phyloP scores from a whole-genome alignment of 345 rosid species.

The Lepidium africanum region DNA sequence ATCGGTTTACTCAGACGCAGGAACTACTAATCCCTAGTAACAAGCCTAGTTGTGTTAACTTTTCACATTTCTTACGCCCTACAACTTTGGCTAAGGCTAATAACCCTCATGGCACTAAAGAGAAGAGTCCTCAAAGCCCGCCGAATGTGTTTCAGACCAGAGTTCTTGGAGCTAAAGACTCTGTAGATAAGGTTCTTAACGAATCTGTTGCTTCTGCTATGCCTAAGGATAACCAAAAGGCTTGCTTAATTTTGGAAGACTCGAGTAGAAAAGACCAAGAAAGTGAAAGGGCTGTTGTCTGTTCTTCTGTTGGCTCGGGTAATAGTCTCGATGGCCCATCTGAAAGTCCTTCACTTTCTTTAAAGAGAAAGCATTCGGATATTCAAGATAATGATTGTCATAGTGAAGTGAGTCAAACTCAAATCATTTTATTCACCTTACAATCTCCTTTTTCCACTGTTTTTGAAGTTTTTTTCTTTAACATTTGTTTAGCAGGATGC shows the following conservation, averaged over 20 bases:
- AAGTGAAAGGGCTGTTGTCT: conserved; percentile 50
- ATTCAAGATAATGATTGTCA: conserved; percentile 55
- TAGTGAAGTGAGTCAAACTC: conserved; percentile 52
- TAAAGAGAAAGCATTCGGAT: conserved; percentile 57
- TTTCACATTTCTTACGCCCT: conserved; percentile 61
- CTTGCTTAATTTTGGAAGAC: conserved; percentile 26
- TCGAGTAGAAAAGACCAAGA: conserved; percentile 34
- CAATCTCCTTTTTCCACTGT: background rate
- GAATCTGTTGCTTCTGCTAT: conserved; percentile 28
- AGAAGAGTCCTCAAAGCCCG: conserved; percentile 27
- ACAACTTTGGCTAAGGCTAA: conserved; percentile 40
- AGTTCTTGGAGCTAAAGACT: conserved; percentile 29
- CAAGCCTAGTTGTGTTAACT: conserved; percentile 42
- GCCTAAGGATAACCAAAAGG: conserved; percentile 33
- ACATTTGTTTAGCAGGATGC: conserved; percentile 41
- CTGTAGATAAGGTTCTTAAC: conserved; percentile 28
- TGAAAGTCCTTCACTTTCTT: conserved; percentile 40
- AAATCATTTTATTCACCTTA: background rate
- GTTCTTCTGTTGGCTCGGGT: conserved; percentile 82
- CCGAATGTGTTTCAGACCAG: conserved; percentile 27
- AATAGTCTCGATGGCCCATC: conserved; percentile 51
- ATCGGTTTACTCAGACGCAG: conserved; percentile 34
- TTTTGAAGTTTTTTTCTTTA: background rate
- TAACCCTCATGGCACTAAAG: conserved; percentile 26
- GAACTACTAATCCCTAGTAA: conserved; percentile 29